Evolutionary conservation across 805 yeast species (phyloP), one percentile per base, ranked within the genome.

Genomic region (Priceomyces melissophilus): DNA sequence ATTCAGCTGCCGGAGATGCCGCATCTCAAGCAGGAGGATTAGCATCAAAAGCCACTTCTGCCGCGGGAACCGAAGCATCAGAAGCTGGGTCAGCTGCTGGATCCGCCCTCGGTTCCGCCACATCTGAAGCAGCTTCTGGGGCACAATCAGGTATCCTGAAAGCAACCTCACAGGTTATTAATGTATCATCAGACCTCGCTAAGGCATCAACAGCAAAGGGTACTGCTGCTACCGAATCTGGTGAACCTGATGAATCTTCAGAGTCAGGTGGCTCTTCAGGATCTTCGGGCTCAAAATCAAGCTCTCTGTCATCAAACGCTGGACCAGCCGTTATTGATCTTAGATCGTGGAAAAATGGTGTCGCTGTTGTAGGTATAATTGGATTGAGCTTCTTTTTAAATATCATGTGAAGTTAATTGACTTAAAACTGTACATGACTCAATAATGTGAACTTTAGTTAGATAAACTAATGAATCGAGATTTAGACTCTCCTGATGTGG

Each of bases 261-360:
- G 9, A 4, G 31, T 29, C 31, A 5, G 31, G 14, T 29, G 16
- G 30, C 9, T 23, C 30, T 10, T 20, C 51, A 9, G 34, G 32
- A 3, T 32, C 49, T 29, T 38, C 54, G 14, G 30, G 49, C 16
- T 39, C 48, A 3, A 26, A 48, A 11, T 36, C 44, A 8, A 39
- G 53, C n/a, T 41, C 54, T 27, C 40, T 56, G 8, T 38, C 52
- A 10, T 32, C 48, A 10, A 40, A 52, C 26, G 42, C 42, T 32
- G 52, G 57, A 27, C 47, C 50, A 17, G 41, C 43, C 17, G 39
- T 38, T 40, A 28, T 49, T 31, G 61, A 57, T 8, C 31, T 53
- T 30, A 54, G 61, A 13, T 47, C 58, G 31, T 66, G 69, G 72
- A 67, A 67, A 55, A 64, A 54, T 53, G 58, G 67, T 32, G 60